Evolutionary conservation across 148 eudicot genomes (phyloP).

Genomic region (Salicornia ramosissima): DNA sequence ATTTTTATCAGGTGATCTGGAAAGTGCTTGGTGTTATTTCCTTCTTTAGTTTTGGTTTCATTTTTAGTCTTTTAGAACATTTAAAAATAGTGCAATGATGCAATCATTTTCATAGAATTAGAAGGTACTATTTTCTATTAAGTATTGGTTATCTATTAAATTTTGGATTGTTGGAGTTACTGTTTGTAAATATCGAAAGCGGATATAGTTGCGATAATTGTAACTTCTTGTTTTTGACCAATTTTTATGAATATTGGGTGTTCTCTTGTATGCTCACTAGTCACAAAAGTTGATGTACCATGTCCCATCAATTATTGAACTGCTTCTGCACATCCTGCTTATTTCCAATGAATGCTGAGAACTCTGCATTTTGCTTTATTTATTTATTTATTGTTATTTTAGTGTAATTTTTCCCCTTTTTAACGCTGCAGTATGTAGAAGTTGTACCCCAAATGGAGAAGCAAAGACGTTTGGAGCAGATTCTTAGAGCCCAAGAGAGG

Average conservation of each 20-base stretch:
- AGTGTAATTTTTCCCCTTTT: background rate
- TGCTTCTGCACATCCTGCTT: background rate
- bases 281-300: background rate
- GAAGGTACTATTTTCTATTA: too few relatives aligned
- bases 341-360: background rate
- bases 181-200: background rate
- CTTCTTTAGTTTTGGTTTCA: too few relatives aligned
- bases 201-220: background rate
- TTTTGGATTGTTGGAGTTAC: background rate
- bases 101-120: too few relatives aligned
- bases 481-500: constrained; percentile 80
- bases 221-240: background rate
- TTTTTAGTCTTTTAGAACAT: too few relatives aligned
- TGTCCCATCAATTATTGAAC: background rate
- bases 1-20: too few relatives aligned
- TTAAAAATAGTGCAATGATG: too few relatives aligned
- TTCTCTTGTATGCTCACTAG: background rate
- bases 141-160: too few relatives aligned
- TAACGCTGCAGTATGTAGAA: constrained; percentile 68
- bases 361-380: too few relatives aligned
- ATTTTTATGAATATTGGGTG: background rate
- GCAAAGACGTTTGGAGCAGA: constrained; percentile 90
- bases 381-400: too few relatives aligned
- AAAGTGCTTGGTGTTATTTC: too few relatives aligned
- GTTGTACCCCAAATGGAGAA: constrained; percentile 84